Evolutionary conservation across 1,139 yeast genomes (phyloP), one percentile per base, ranked within the genome.

Genomic region (Scheffersomyces titani): DNA sequence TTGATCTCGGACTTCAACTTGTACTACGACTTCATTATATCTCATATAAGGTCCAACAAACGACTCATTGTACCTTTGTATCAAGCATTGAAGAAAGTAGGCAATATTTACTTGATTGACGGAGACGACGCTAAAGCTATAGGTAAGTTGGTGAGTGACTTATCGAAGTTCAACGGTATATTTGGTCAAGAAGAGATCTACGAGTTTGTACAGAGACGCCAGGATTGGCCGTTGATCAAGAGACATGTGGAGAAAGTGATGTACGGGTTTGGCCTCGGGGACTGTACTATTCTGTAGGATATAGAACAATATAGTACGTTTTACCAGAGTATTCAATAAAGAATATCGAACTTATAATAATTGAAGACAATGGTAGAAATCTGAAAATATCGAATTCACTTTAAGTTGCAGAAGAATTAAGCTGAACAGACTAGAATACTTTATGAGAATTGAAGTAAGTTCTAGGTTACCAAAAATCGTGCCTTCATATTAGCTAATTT

Each of bases 181-280:
- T 89, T 94, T 69, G 86, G 88, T 48, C 97, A 96, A 53, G 99
- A 94, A 65, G 99, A 94, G 65, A 89, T 94, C 30, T 90, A 91
- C 66, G 97, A 92, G 67, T 90, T 93, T 75, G 97, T 92, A 3
- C 94, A 90, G 65, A 78, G 97, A 59, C 78, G 99, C 57, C 83
- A 87, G 51, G 99, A 94, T 68, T 94, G 99, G 99, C 73, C 83
- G 0, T 68, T 77, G 51, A 90, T 94, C 49, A 86, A 85, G 63
- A 80, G 81, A 59, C 92, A 90, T 57, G 98, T 94, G 5, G 98
- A 94, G 70, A 91, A 89, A 69, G 94, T 91, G n/a, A 90, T 94
- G 88, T 94, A 92, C 67, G 99, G 99, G 0, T 80, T 92, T 56
- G 92, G 94, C 18, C 73, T 89, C 44, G 86, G 76, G 58, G 90